phyloP scores from a whole-genome alignment of 2,329 filamentous ascomycete genomes.

The Fusarium xyrophilum region DNA sequence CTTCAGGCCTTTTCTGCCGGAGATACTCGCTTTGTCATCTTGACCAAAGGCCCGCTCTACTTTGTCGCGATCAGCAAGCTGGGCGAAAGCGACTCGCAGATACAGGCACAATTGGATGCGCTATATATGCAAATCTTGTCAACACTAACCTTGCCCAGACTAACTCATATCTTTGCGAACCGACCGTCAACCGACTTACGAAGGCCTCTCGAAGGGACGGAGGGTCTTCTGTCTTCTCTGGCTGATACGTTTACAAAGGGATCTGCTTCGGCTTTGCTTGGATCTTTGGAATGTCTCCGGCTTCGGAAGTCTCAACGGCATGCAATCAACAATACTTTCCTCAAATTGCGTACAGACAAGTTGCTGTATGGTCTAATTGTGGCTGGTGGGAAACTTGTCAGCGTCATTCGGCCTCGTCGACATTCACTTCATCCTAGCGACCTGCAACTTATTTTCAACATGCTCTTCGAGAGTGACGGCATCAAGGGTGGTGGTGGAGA shows the following conservation, averaged over 20 bases:
- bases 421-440: slow-evolving; percentile 96
- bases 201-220: slow-evolving; percentile 88
- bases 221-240: slow-evolving; percentile 86
- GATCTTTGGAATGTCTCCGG: slow-evolving; percentile 91
- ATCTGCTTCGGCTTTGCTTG: slow-evolving; percentile 86
- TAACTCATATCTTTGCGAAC: slow-evolving; percentile 86
- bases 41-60: slow-evolving; percentile 85
- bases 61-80: slow-evolving; percentile 92
- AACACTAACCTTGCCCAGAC: slow-evolving; percentile 85
- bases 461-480: slow-evolving; percentile 95
- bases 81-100: slow-evolving; percentile 88
- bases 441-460: slow-evolving; percentile 96
- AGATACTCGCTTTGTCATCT: slow-evolving; percentile 82
- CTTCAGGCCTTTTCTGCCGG: slow-evolving; percentile 88
- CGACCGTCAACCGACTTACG: slow-evolving; percentile 94
- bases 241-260: slow-evolving; percentile 94
- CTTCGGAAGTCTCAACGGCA: slow-evolving; percentile 87
- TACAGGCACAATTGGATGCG: slow-evolving; percentile 87
- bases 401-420: slow-evolving; percentile 90
- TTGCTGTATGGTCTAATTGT: slow-evolving; percentile 93
- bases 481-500: slow-evolving; percentile 91
- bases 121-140: slow-evolving; percentile 98
- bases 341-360: slow-evolving; percentile 78
- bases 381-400: slow-evolving; percentile 89
- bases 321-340: slow-evolving; percentile 83